A percentile compares a stretch with the other conserved stretches of the same genome.
Conservation (phyloP, 441 rosid genomes). For the Erodium moschatum region DNA sequence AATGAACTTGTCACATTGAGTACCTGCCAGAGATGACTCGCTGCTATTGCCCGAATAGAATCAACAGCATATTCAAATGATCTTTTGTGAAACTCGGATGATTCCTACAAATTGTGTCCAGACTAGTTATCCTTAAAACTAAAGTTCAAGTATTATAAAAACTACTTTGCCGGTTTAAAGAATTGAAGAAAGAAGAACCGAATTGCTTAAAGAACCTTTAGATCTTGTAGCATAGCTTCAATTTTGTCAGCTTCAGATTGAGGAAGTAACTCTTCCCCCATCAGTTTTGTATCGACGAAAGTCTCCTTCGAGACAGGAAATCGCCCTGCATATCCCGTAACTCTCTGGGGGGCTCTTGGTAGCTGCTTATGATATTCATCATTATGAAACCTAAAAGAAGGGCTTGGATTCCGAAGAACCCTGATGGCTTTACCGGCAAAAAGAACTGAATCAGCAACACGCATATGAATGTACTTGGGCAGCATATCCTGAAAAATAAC, state of each 20-base stretch:
- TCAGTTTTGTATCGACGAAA: slow-evolving; percentile 36
- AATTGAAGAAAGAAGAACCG: neutral
- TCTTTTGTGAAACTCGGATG: slow-evolving; percentile 89
- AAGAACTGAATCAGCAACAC: slow-evolving; percentile 80
- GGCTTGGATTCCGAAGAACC: slow-evolving; percentile 84
- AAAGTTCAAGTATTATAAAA: neutral
- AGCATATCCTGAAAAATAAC: slow-evolving; percentile 77
- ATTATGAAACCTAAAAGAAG: slow-evolving; percentile 57
- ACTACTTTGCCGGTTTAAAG: neutral
- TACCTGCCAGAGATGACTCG: slow-evolving; percentile 99
- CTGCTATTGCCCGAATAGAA: slow-evolving; percentile 85
- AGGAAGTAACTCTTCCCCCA: slow-evolving; percentile 78
- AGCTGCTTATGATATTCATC: slow-evolving; percentile 41
- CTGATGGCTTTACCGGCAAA: slow-evolving; percentile 97
- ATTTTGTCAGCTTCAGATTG: slow-evolving; percentile 91
- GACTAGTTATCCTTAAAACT: neutral
- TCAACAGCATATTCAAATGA: slow-evolving; percentile 78
- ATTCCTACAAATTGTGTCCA: slow-evolving; percentile 42
- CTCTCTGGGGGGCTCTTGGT: slow-evolving; percentile 44
- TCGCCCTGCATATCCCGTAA: slow-evolving; percentile 45
- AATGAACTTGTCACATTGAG: slow-evolving; percentile 19
- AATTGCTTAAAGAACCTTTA: slow-evolving; percentile 48
- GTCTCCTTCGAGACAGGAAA: slow-evolving; percentile 49
- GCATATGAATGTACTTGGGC: slow-evolving; percentile 81
- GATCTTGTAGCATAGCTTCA: slow-evolving; percentile 75